These are phyloP conservation scores for Cichorium intybus DNA, from an alignment of 140 eudicot genomes.

Conservation along the genomic window DNA sequence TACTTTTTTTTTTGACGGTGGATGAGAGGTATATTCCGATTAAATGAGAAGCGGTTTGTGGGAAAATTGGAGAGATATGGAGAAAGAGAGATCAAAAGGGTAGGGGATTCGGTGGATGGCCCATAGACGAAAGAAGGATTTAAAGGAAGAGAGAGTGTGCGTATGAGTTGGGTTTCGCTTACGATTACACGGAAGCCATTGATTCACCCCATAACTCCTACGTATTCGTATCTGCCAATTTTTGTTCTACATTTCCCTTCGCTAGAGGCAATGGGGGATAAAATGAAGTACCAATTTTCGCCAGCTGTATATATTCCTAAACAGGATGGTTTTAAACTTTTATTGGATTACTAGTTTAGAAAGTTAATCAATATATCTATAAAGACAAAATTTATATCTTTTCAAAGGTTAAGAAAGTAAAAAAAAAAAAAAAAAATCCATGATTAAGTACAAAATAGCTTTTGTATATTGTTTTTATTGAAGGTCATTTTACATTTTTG, in stretches of 20 bases:
- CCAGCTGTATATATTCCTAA: background rate
- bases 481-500: background rate
- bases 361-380: background rate
- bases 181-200: conserved; percentile 36
- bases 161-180: conserved; percentile 34
- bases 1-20: conserved; percentile 11
- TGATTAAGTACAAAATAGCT: background rate
- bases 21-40: conserved; percentile 27
- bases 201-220: conserved; percentile 6
- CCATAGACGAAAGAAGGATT: conserved; percentile 17
- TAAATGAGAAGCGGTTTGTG: conserved; percentile 7
- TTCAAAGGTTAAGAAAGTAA: background rate
- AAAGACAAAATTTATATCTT: background rate
- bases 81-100: background rate
- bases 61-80: background rate
- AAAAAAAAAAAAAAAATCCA: background rate
- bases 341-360: background rate
- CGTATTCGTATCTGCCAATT: conserved; percentile 22
- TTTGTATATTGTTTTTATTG: background rate
- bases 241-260: background rate
- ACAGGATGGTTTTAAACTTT: background rate
- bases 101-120: conserved; percentile 34
- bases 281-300: background rate
- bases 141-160: conserved; percentile 8
- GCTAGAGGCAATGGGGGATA: background rate